These are phyloP conservation scores for Aphanocladium album DNA, from an alignment of 2,329 filamentous ascomycete genomes.

Conservation along the genomic window DNA sequence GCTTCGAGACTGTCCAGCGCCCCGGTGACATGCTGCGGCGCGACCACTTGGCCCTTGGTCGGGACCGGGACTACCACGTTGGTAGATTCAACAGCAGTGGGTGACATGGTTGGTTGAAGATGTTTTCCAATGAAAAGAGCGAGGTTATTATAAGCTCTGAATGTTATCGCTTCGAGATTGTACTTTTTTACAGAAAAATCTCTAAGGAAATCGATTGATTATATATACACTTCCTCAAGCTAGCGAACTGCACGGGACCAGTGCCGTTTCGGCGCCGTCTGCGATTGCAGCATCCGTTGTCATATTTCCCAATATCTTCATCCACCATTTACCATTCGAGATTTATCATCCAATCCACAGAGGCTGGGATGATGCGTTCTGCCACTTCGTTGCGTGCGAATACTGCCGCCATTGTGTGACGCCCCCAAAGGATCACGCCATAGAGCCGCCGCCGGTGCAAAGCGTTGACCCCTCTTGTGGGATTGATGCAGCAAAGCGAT, in stretches of 20 bases:
- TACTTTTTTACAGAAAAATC: background rate
- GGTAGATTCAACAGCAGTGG: constrained; percentile 1
- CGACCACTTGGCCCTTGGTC: constrained; percentile 8
- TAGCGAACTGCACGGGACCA: background rate
- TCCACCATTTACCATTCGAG: background rate
- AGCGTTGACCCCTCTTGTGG: background rate
- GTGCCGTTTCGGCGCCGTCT: background rate
- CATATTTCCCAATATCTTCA: background rate
- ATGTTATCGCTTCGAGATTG: background rate
- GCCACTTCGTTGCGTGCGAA: background rate
- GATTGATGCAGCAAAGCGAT: background rate
- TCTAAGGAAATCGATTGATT: background rate
- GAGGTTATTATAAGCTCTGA: background rate
- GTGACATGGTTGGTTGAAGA: background rate
- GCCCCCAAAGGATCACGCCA: constrained; percentile 1
- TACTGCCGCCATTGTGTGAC: constrained; percentile 15
- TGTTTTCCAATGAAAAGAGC: background rate
- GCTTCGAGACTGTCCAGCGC: constrained; percentile 46
- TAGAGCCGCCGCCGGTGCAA: background rate
- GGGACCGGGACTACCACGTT: background rate
- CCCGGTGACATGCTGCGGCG: constrained; percentile 46
- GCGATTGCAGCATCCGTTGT: background rate
- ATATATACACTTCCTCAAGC: background rate
- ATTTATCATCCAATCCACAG: background rate
- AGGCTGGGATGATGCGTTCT: background rate